Base-by-base conservation (phyloP, 2,329 filamentous ascomycete species). In the Beauveria pseudobassiana region DNA sequence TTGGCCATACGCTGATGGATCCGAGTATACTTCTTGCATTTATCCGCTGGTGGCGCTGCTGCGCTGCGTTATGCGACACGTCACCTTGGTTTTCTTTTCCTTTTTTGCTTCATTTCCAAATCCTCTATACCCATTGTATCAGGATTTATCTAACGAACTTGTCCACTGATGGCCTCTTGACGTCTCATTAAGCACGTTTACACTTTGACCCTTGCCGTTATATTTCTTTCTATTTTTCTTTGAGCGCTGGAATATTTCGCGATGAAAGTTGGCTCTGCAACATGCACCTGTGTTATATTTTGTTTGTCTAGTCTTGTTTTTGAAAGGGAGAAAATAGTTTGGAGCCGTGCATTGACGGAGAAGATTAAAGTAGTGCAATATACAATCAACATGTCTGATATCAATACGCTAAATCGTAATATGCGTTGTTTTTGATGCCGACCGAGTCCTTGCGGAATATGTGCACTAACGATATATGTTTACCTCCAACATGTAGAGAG, bases 111-210 rank as follows among this genome's bases (percentile, higher is more conserved):
- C 42, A 50, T 59, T 59, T 59, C 12, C 14, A 52, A 30, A 52
- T 59, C 48, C 38, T 52, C 48, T 59, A 59, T 59, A 59, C 57
- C 57, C 57, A 45, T 50, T 58, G 55, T 59, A 50, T 59, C 55
- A 50, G 45, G 55, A 43, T 59, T 46, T 57, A 38, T 48, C 26
- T 18, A 50, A 50, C 55, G 45, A 58, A 50, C 18, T 28, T 50
- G 46, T 49, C 46, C 18, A 34, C 45, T 50, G 20, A 59, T 50
- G 55, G 22, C 30, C 46, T 54, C 34, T 59, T 50, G 22, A 59
- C 55, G 55, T 59, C 55, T 50, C 30, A 40, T 50, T 50, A 43
- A 50, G 30, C 30, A 40, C 26, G 24, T 57, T 42, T 50, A 34
- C 16, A 50, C 45, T 40, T 38, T 50, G 28, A 24, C 43, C 24